Base-by-base conservation (phyloP, 2,329 filamentous ascomycete species). In the Fulvia fulva region DNA sequence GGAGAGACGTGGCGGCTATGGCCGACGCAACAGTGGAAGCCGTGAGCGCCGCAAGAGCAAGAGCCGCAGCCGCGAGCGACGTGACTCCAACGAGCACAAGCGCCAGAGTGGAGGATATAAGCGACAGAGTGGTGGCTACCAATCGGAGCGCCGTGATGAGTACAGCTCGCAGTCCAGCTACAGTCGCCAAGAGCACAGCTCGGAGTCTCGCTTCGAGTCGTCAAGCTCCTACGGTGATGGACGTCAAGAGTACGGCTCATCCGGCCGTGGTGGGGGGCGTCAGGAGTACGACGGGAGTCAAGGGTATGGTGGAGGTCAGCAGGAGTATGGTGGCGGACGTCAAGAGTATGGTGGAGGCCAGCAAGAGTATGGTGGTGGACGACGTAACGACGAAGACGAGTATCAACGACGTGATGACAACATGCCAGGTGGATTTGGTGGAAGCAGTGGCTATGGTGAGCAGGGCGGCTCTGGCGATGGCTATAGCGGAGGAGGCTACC, bases 141-240 rank as follows among this genome's bases (percentile, higher is more conserved):
- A 60, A 22, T 53, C 43, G 25, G 57, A 63, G 46, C 37, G 55
- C 22, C 60, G 59, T 23, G 59, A 64, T 23, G 61, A 63, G 50
- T 53, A 63, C 46, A 41, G 53, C 14, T 59, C 56, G 16, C 59
- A 58, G 12, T 37, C 60, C 41, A 57, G 54, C 16, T 66, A 66
- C 54, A 61, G 61, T 16, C 60, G 65, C n/a, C 64, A 67, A 52
- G 62, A 63, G 47, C 60, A 63, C 45, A 58, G 63, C 22, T 62
- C 59, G 9, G 55, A 64, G 52, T 59, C 57, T 37, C 60, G 63
- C 37, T 63, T 62, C 34, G 62, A 66, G 51, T 57, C 62, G 21
- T 37, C 55, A 3, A 53, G 57, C 46, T 59, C 53, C 55, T 65
- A 58, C 30, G 60, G 60, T 12, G 62, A 56, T 22, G 63, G 57